phyloP scores from a whole-genome alignment of 2,329 filamentous ascomycete species.

The Calonectria hongkongensis region DNA sequence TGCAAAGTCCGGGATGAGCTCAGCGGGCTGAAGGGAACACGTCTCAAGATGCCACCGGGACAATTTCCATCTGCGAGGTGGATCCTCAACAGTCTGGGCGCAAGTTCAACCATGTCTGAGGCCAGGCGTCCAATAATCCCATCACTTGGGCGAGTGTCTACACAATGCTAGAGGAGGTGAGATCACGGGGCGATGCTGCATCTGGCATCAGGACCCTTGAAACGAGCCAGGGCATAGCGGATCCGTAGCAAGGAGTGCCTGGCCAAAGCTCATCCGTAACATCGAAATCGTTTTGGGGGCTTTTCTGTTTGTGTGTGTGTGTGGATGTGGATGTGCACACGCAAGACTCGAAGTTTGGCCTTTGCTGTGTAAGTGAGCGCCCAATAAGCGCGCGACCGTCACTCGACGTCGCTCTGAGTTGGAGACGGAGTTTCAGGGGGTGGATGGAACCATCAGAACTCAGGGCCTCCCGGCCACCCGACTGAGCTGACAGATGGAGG shows the following conservation, averaged over 20 bases:
- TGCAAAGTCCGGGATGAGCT: slow-evolving; percentile 27
- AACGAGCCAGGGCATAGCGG: slow-evolving; percentile 39
- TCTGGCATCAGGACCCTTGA: slow-evolving; percentile 43
- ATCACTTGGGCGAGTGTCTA: slow-evolving; percentile 17
- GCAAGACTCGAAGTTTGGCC: slow-evolving; percentile 1
- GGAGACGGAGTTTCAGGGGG: slow-evolving; percentile 31
- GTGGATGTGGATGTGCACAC: slow-evolving; percentile 7
- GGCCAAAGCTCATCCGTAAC: slow-evolving; percentile 33
- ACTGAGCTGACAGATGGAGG: slow-evolving; percentile 40
- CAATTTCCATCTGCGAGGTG: slow-evolving; percentile 44
- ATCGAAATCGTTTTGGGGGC: slow-evolving; percentile 7
- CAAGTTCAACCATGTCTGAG: slow-evolving; percentile 45
- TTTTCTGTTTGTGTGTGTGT: background rate
- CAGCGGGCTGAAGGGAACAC: slow-evolving; percentile 45
- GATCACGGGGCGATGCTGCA: slow-evolving; percentile 41
- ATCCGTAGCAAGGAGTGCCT: slow-evolving; percentile 38
- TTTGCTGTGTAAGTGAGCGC: slow-evolving; percentile 33
- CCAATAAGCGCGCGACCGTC: slow-evolving; percentile 16
- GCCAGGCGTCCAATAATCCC: slow-evolving; percentile 45
- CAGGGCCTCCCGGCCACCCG: slow-evolving; percentile 35
- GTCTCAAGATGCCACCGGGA: slow-evolving; percentile 38
- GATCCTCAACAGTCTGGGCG: slow-evolving; percentile 48
- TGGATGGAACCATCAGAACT: slow-evolving; percentile 28
- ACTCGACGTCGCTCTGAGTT: slow-evolving; percentile 16
- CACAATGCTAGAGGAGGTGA: slow-evolving; percentile 43